Evolutionary conservation across 2,329 filamentous ascomycete species (phyloP), one percentile per base, ranked within the genome.

Genomic region (Dryadomyces quercus-mongolicae): DNA sequence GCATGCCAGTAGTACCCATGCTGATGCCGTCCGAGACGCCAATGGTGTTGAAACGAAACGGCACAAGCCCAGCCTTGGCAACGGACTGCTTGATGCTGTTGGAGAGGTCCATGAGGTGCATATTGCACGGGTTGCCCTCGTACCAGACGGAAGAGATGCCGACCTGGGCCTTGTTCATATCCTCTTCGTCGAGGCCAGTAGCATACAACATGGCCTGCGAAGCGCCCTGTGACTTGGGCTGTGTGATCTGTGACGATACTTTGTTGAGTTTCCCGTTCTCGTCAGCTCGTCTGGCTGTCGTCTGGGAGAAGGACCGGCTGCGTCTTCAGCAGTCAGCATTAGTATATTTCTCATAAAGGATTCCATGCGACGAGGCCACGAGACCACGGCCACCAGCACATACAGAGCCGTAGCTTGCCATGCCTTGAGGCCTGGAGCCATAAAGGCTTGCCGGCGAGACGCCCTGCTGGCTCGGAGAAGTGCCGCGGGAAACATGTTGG

Each of bases 201-300:
- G 88, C 93, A 75, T 95, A 98, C 55, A 98, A 78, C 94, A 98
- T 98, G 60, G 94, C 93, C 75, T 98, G 93, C 45, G 93, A 97
- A 54, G 94, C 93, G 62, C 93, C 93, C 75, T 98, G 93, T 38
- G 92, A 93, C 75, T 96, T 97, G 67, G 91, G 92, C 73, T 97
- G 91, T 25, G 93, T 98, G 74, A 98, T 92, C 67, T 76, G 70
- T 58, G 82, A 75, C 57, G 91, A 96, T 67, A 92, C 76, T 69
- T 82, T 88, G 78, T 98, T 98, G 68, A 95, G 80, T 62, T 76
- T 67, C 52, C 68, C 70, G 47, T 77, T 72, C 9, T 50, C 20
- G 56, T 81, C 72, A 61, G 69, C 60, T 59, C 61, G 72, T 58
- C 72, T 70, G 61, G 74, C 66, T 34, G 75, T 62, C 18, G 79